phyloP scores from a whole-genome alignment of 169 alveolate species.

The Toxoplasma gondii region DNA sequence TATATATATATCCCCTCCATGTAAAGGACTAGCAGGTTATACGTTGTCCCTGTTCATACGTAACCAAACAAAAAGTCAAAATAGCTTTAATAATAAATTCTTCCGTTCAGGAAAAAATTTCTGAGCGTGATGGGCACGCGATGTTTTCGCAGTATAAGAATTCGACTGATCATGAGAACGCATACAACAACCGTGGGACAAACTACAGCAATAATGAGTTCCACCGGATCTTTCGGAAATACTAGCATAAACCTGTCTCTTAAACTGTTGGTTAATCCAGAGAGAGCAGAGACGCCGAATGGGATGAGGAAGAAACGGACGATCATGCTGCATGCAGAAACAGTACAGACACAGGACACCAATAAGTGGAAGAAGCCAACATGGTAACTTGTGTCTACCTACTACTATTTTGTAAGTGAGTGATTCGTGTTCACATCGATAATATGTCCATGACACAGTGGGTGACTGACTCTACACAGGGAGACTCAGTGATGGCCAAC shows the following conservation, averaged over 20 bases:
- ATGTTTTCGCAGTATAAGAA: constrained; percentile 17
- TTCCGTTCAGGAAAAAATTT: constrained; percentile 50
- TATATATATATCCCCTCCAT: no score
- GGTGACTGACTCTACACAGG: no score
- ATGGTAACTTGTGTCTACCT: no score
- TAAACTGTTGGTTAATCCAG: constrained; percentile 58
- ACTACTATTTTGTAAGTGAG: no score
- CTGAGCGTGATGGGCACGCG: constrained; percentile 54
- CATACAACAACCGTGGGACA: constrained; percentile 66
- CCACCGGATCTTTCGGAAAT: constrained; percentile 61
- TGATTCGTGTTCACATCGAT: no score
- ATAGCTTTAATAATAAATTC: constrained; percentile 26
- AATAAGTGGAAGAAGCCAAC: neutral
- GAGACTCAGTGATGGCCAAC: no score
- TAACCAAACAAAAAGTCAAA: no score
- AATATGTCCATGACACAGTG: no score
- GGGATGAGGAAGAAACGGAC: constrained; percentile 71
- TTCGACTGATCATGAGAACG: constrained; percentile 47
- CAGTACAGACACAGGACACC: constrained; percentile 49
- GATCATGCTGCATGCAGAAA: constrained; percentile 60
- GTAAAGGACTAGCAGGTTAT: no score
- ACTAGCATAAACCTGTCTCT: constrained; percentile 65
- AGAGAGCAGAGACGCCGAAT: constrained; percentile 68
- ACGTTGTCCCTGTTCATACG: no score
- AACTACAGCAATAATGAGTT: constrained; percentile 53